These are phyloP conservation scores for Bidens hawaiensis DNA, from an alignment of 140 eudicot genomes.

Conservation along the genomic window DNA sequence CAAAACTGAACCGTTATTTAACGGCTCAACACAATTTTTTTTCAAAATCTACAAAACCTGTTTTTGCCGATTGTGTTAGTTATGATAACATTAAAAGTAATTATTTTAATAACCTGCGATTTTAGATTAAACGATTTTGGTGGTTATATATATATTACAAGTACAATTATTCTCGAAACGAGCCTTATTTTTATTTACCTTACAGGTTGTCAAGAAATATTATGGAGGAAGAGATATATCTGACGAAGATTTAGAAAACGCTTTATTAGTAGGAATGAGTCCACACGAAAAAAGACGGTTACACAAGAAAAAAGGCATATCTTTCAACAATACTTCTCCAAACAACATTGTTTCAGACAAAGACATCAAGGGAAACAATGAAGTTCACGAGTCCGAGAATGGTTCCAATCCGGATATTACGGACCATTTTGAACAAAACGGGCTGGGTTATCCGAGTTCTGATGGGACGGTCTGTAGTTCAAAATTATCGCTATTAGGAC, in stretches of 20 bases:
- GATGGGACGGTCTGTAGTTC: constrained; percentile 31
- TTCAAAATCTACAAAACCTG: no score
- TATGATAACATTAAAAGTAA: not conserved
- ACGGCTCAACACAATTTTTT: no score
- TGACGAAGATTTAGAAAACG: constrained; percentile 71
- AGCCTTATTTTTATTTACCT: constrained; percentile 1
- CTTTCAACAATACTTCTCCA: constrained; percentile 24
- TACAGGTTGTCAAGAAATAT: constrained; percentile 68
- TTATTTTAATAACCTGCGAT: not conserved
- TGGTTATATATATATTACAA: not conserved
- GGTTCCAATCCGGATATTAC: constrained; percentile 17
- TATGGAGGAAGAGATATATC: constrained; percentile 91
- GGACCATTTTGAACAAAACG: constrained; percentile 22
- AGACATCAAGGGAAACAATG: constrained; percentile 8
- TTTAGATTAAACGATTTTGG: not conserved
- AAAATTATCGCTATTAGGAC: constrained; percentile 77
- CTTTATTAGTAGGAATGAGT: constrained; percentile 87
- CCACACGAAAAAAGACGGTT: constrained; percentile 75
- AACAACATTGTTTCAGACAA: constrained; percentile 13
- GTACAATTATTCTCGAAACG: not conserved
- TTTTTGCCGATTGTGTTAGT: not conserved
- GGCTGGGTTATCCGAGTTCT: not conserved
- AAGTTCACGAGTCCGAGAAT: constrained; percentile 7
- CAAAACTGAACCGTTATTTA: no score
- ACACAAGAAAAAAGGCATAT: constrained; percentile 53